Evolutionary conservation across 169 alveolate genomes (phyloP), one percentile per base, ranked within the genome.

Genomic region (Plasmodium adleri): DNA sequence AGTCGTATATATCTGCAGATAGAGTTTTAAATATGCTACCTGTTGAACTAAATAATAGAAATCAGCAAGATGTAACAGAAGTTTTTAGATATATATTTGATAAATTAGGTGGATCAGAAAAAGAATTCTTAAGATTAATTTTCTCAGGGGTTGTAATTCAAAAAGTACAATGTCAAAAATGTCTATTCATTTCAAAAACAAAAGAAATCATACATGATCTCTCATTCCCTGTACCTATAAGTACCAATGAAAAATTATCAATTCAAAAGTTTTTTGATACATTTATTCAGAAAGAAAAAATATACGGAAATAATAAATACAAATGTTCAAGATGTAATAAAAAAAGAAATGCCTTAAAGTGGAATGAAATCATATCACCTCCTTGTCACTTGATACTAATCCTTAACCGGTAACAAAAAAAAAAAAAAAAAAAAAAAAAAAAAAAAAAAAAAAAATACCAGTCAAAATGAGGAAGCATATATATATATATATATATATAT

Each of bases 11-110:
- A 22, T 80, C 90, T 5, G 94, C 96, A 9, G 78, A 64, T 28
- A 22, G 56, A 45, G 72, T 88, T 10, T 94, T 89, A 74, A 88
- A 90, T 24, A 64, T 90, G 45, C 72, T 95, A 24, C 95, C 97
- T 10, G 71, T 72, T 1, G 89, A 90, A 60, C 87, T 86, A 60
- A 92, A 75, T 52, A 67, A 60, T 15, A 66, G 88, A 63, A 87
- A 92, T 60, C 97, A 95, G 76, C 97, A 95, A 72, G 97, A 95
- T 66, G 96, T 90, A 1, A 93, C 96, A 0, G 97, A 95, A 72
- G 92, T 93, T 17, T 58, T 92, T 1, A 78, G 95, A 45, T 89
- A 75, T 47, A 66, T 94, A 6, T 87, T 93, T 52, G 96, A 95
- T 26, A 58, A 71, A 5, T 71, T 95, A 43, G 97, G 95, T 45